Evolutionary conservation across 1,139 yeast species (phyloP).

Genomic region (Suhomyces yuchorum): DNA sequence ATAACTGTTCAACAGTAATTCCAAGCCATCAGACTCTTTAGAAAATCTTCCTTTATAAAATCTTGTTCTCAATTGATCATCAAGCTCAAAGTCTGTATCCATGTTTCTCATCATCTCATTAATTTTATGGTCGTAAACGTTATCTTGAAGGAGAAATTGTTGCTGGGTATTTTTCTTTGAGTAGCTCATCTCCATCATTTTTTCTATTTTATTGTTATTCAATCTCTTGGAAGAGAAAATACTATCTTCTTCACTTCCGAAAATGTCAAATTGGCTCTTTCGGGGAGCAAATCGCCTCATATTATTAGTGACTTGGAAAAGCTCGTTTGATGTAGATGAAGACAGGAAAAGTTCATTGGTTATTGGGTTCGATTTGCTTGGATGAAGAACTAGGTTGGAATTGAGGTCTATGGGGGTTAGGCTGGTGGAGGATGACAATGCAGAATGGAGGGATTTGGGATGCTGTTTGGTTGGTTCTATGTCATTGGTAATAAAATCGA

Average conservation of each 20-base stretch:
- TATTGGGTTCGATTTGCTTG: conserved; percentile 5
- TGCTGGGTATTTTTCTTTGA: conserved; percentile 5
- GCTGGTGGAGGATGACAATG: not conserved
- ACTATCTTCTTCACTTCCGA: conserved; percentile 12
- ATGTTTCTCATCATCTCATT: conserved; percentile 15
- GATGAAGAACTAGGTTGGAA: conserved; percentile 9
- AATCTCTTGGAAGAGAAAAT: conserved; percentile 25
- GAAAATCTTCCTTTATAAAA: conserved; percentile 43
- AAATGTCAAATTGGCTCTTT: conserved; percentile 10
- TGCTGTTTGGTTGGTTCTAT: conserved; percentile 7
- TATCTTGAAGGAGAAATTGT: not conserved
- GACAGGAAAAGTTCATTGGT: conserved; percentile 9
- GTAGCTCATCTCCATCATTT: conserved; percentile 33
- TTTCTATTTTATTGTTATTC: conserved; percentile 41
- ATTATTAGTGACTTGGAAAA: conserved; percentile 44
- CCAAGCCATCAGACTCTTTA: conserved; percentile 29
- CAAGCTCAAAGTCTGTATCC: conserved; percentile 27
- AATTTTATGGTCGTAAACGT: conserved; percentile 4
- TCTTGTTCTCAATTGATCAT: conserved; percentile 50
- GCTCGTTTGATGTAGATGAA: conserved; percentile 28
- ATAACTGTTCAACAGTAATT: conserved; percentile 31
- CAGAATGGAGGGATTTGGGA: not conserved
- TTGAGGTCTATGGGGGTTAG: conserved; percentile 3
- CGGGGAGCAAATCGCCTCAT: conserved; percentile 17
- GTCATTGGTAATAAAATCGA: conserved; percentile 9